These are phyloP conservation scores for Venturia pyrina DNA, from an alignment of 2,329 filamentous ascomycete species.

Conservation along the genomic window DNA sequence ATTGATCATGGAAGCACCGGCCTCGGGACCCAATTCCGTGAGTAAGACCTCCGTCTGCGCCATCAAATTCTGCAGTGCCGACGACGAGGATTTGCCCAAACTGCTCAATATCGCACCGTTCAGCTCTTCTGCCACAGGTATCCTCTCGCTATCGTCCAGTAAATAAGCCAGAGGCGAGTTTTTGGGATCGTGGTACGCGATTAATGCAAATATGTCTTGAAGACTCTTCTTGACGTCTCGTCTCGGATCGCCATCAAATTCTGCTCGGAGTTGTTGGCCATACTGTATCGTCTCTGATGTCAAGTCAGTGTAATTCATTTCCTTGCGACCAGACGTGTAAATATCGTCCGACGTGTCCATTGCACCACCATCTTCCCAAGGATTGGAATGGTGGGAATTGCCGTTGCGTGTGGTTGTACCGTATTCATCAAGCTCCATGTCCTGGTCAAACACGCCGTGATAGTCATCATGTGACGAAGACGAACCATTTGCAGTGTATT, in stretches of 20 bases:
- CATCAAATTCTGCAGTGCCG: constrained; percentile 74
- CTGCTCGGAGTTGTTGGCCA: constrained; percentile 64
- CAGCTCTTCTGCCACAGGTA: constrained; percentile 79
- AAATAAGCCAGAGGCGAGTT: constrained; percentile 68
- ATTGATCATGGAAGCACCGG: constrained; percentile 70
- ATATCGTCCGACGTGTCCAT: constrained; percentile 27
- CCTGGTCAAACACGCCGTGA: constrained; percentile 36
- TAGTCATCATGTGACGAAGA: constrained; percentile 1
- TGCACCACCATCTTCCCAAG: constrained; percentile 22
- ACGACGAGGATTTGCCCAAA: constrained; percentile 80
- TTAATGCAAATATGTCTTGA: constrained; percentile 74
- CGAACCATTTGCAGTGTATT: constrained; percentile 14
- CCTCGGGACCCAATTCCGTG: constrained; percentile 67
- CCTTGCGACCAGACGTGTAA: constrained; percentile 14
- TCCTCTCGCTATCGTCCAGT: constrained; percentile 64
- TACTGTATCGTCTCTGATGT: constrained; percentile 65
- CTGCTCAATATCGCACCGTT: constrained; percentile 86
- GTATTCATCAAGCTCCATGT: constrained; percentile 48
- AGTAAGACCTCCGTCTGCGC: constrained; percentile 80
- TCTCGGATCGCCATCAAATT: constrained; percentile 64
- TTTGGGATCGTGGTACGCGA: constrained; percentile 76
- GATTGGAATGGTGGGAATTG: constrained; percentile 21
- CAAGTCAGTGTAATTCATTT: constrained; percentile 36
- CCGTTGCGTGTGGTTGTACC: constrained; percentile 5
- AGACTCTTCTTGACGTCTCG: constrained; percentile 64